Evolutionary conservation across 371 early-diverging fungal genomes (phyloP).

Genomic region (Mucor racemosus): DNA sequence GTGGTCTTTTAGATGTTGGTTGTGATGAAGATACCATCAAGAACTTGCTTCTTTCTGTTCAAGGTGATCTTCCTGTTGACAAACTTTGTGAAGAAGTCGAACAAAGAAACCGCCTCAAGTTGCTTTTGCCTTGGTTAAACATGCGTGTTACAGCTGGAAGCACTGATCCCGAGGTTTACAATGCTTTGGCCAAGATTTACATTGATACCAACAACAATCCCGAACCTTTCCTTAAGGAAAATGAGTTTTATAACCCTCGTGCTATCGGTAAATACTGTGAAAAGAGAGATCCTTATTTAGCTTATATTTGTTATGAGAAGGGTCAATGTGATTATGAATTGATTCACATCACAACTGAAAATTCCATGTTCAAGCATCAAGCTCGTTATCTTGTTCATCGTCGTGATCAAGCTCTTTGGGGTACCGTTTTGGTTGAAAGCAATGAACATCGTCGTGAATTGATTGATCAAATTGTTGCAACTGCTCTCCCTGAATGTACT

Average conservation of each 20-base stretch:
- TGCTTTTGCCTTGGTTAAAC: constrained; percentile 93
- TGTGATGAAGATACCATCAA: constrained; percentile 95
- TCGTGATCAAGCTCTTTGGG: constrained; percentile 88
- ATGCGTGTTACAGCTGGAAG: constrained; percentile 84
- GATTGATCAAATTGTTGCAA: constrained; percentile 90
- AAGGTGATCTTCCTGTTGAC: constrained; percentile 81
- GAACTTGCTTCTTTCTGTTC: constrained; percentile 81
- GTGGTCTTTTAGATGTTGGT: constrained; percentile 97
- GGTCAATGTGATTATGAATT: constrained; percentile 95
- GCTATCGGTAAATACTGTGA: constrained; percentile 97
- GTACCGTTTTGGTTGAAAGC: constrained; percentile 74
- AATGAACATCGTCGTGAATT: constrained; percentile 87
- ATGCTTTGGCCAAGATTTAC: constrained; percentile 97
- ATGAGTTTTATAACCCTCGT: constrained; percentile 89
- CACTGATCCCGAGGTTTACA: constrained; percentile 89
- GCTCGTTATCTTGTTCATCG: constrained; percentile 94
- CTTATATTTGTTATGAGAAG: constrained; percentile 93
- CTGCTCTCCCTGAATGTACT: constrained; percentile 93
- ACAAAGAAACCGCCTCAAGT: constrained; percentile 95
- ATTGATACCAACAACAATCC: constrained; percentile 98
- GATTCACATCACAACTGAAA: constrained; percentile 92
- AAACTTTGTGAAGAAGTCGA: constrained; percentile 93
- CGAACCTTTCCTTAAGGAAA: constrained; percentile 92
- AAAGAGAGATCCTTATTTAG: constrained; percentile 96
- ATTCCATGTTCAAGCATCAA: constrained; percentile 99